These are phyloP conservation scores for Chlamydomonas asymmetrica DNA, from an alignment of 139 green algal species.

Conservation along the genomic window DNA sequence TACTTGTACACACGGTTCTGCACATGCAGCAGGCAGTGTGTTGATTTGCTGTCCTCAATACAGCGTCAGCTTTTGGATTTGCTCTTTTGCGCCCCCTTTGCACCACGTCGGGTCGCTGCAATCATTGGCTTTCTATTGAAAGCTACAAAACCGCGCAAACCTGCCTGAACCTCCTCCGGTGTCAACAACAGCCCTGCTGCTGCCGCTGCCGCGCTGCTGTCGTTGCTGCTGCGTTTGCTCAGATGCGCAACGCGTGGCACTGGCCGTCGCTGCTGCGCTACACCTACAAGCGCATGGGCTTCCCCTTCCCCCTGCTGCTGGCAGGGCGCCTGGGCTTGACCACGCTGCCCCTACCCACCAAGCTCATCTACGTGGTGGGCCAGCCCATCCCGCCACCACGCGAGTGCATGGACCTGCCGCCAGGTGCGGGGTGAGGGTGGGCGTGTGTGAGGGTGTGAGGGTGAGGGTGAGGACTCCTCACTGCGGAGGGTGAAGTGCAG, in stretches of 20 bases:
- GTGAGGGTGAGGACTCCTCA: too few species aligned
- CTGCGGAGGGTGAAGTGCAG: not conserved
- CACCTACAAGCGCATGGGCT: slow-evolving; percentile 82
- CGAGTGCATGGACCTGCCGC: not conserved
- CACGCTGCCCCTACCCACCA: slow-evolving; percentile 62
- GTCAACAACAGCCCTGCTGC: slow-evolving; percentile 4
- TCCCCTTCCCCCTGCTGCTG: slow-evolving; percentile 75
- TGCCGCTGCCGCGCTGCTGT: too few species aligned
- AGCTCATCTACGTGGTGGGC: slow-evolving; percentile 70
- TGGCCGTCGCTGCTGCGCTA: slow-evolving; percentile 63
- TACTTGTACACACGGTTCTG: not conserved
- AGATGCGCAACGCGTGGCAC: slow-evolving; percentile 60
- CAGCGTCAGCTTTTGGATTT: too few species aligned
- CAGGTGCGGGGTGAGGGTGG: not conserved
- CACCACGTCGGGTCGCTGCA: not conserved
- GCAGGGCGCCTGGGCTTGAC: slow-evolving; percentile 61
- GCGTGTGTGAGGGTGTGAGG: not conserved
- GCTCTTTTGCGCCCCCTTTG: too few species aligned
- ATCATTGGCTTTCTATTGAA: not conserved
- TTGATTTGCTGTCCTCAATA: too few species aligned
- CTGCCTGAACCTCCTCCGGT: too few species aligned
- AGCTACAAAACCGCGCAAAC: too few species aligned
- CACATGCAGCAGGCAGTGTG: too few species aligned
- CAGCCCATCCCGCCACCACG: slow-evolving; percentile 56
- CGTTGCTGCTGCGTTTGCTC: too few species aligned